Conservation (phyloP, 768 basidiomycete genomes). For the Fibroporia radiculosa region DNA sequence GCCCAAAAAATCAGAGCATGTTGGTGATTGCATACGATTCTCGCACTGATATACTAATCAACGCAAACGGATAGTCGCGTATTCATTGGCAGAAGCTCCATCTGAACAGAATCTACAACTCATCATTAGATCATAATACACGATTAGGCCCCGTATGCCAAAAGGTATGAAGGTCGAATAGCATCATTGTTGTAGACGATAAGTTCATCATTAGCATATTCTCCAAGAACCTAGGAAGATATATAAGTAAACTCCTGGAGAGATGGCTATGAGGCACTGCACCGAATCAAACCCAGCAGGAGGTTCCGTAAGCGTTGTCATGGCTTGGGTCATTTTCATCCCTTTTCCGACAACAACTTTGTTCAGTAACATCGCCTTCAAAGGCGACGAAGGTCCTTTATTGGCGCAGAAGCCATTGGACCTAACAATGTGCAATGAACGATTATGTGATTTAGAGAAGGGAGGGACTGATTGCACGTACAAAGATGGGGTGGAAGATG, state of each 20-base stretch:
- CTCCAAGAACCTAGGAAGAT: conserved; percentile 48
- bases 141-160: conserved; percentile 53
- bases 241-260: too few relatives aligned
- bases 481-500: conserved; percentile 60
- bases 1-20: too few relatives aligned
- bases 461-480: conserved; percentile 23
- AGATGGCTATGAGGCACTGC: too few relatives aligned
- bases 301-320: conserved; percentile 44
- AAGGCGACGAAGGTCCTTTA: conserved; percentile 27
- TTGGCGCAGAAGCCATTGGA: conserved; percentile 68
- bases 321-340: conserved; percentile 56
- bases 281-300: conserved; percentile 65
- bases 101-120: too few relatives aligned
- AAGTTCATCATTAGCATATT: conserved; percentile 62
- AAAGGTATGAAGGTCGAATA: conserved; percentile 62
- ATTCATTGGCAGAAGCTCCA: too few relatives aligned
- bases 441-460: conserved; percentile 1
- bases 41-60: too few relatives aligned
- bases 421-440: conserved; percentile 22
- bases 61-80: too few relatives aligned
- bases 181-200: conserved; percentile 68
- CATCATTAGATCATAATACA: too few relatives aligned
- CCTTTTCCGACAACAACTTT: conserved; percentile 69
- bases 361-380: conserved; percentile 63
- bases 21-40: too few relatives aligned